Evolutionary conservation across 768 basidiomycete genomes (phyloP), one percentile per base, ranked within the genome.

Genomic region (Crassisporium funariophilum): DNA sequence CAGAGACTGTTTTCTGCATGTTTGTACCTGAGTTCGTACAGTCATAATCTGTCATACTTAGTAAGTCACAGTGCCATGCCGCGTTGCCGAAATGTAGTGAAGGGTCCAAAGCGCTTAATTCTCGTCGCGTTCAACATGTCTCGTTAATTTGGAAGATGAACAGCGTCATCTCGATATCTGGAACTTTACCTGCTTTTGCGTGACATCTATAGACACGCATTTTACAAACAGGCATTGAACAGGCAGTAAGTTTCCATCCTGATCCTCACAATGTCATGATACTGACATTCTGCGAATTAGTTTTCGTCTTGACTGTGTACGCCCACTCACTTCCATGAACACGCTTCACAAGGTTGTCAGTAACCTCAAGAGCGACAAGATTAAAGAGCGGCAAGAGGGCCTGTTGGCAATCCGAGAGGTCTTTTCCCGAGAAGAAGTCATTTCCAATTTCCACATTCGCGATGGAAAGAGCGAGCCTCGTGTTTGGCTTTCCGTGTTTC

Each of bases 351-450:
- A 67, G 46, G 71, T 82, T 7, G 59, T 81, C n/a, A 64, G 73
- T 7, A 74, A 72, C 46, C 73, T 88, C 47, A 70, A 71, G 49
- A 82, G 79, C 62, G 74, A 79, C 40, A 90, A 84, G 53, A 71
- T 85, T 57, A 87, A 80, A 56, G 85, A 88, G 24, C 74, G 91
- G 13, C 77, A 83, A 46, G 79, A 87, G 41, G 89, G 81, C 12
- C 61, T 89, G 12, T 47, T 70, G 6, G 56, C 71, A 13, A 69
- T 89, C 37, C 77, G 75, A 38, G 66, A 67, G 4, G 58, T 69
- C 29, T 88, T 89, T 53, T 63, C 76, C 11, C 70, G 71, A 50
- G 70, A 79, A 52, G 63, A 68, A 46, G 73, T 74, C 10, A 68
- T 81, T 49, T 56, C 70, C 25, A 69, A 75, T 43, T 77, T 74